Evolutionary conservation across 208 protist genomes (phyloP).

Genomic region (Porcisia deanei): DNA sequence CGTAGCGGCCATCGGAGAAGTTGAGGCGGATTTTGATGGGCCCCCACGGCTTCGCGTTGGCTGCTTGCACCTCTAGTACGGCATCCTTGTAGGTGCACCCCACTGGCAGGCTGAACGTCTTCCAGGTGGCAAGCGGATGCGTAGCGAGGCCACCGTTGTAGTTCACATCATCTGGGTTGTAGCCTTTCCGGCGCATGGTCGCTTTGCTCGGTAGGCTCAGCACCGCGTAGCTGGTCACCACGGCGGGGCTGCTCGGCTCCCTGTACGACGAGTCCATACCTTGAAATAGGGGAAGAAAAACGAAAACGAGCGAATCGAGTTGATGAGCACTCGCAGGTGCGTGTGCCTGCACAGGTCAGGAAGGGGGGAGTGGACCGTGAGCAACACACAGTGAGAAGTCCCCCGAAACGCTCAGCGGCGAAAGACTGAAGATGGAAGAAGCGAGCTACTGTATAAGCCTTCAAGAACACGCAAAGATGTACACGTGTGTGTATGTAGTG

Average conservation of each 20-base stretch:
- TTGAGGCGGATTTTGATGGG: slow-evolving; percentile 73
- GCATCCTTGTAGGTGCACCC: slow-evolving; percentile 76
- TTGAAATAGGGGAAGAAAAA: not conserved
- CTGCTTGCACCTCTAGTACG: slow-evolving; percentile 58
- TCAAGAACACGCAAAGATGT: not conserved
- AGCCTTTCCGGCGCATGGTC: slow-evolving; percentile 75
- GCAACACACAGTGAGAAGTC: not conserved
- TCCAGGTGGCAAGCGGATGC: slow-evolving; percentile 79
- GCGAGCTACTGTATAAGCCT: not conserved
- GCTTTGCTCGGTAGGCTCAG: slow-evolving; percentile 65
- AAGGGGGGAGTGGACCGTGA: not conserved
- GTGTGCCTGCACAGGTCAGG: not conserved
- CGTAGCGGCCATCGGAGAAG: slow-evolving; percentile 73
- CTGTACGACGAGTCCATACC: slow-evolving; percentile 53
- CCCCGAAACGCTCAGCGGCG: not conserved
- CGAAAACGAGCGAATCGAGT: not conserved
- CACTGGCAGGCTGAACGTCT: slow-evolving; percentile 50
- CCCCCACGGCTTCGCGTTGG: slow-evolving; percentile 75
- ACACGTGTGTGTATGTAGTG: not conserved
- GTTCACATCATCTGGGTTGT: slow-evolving; percentile 51
- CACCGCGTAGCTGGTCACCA: slow-evolving; percentile 76
- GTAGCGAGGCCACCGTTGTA: slow-evolving; percentile 54
- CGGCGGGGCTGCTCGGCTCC: slow-evolving; percentile 42
- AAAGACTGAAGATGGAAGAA: not conserved
- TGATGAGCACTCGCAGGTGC: not conserved